Base-by-base conservation (phyloP, 495 filamentous ascomycete species). In the Aspergillus coremiiformis region DNA sequence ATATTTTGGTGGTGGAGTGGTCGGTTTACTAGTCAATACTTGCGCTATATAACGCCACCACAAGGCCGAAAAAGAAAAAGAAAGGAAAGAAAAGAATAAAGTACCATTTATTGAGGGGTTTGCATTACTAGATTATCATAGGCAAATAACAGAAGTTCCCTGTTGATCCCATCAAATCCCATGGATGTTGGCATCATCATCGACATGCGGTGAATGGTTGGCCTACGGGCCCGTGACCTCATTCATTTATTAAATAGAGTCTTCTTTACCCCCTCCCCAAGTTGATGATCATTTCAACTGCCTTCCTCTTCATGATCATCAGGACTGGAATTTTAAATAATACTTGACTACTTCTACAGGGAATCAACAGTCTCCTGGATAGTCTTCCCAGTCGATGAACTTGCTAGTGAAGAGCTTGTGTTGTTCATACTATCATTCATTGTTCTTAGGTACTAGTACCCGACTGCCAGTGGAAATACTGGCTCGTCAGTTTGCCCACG, bases 351-450 rank as follows among this genome's bases (percentile, higher is more conserved):
- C n/a, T n/a, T n/a, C n/a, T n/a, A n/a, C n/a, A n/a, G n/a, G n/a
- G n/a, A n/a, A n/a, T n/a, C n/a, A 27, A 4, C 10, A 4, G 12
- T 35, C 32, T 35, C n/a, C 32, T 35, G 2, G 1, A 35, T 35
- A 3, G n/a, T 35, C n/a, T 5, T 27, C 14, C 17, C 14, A 26
- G 49, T 53, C 47, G 54, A 63, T 63, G 60, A 57, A 41, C 52
- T 60, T 57, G 60, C 54, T 63, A 63, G 48, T 63, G 60, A 62
- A 47, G 60, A 59, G 49, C 54, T 41, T 19, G 20, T 23, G 35
- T 35, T 22, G 14, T 27, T 19, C 22, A 20, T 17, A 30, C 23
- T 22, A 21, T 12, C 9, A 33, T 14, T 15, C 1, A 22, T 39
- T 19, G 30, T 8, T 30, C 20, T 4, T 35, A 3, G 5, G 3